A percentile compares a stretch with the other conserved stretches of the same genome.
Evolutionary conservation across 495 filamentous ascomycete species (phyloP).

Genomic region (Tetracladium setigerum): DNA sequence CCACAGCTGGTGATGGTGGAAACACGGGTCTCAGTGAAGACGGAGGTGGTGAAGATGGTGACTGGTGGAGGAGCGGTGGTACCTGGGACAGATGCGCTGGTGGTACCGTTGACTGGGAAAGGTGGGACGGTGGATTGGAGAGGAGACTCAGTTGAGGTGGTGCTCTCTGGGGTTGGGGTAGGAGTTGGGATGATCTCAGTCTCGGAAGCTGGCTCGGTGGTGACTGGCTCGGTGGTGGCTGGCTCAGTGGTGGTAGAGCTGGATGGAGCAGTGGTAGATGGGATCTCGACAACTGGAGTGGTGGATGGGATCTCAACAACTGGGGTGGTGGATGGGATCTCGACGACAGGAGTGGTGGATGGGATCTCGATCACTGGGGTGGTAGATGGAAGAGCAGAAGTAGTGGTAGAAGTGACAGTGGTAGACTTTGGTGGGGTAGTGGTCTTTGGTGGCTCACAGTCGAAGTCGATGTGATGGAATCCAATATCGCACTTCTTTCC

Average conservation of each 20-base stretch:
- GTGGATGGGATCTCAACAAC: slow-evolving; percentile 7
- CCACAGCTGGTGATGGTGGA: slow-evolving; percentile 5
- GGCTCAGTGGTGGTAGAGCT: neutral
- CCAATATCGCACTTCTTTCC: slow-evolving; percentile 57
- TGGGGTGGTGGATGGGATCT: slow-evolving; percentile 9
- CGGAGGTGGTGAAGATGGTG: slow-evolving; percentile 12
- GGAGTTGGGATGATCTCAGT: slow-evolving; percentile 1
- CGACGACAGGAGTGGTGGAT: slow-evolving; percentile 2
- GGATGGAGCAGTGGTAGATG: slow-evolving; percentile 17
- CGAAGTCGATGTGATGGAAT: slow-evolving; percentile 71
- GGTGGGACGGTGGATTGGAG: slow-evolving; percentile 8
- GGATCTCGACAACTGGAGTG: slow-evolving; percentile 3
- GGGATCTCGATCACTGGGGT: slow-evolving; percentile 16
- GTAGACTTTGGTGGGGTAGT: slow-evolving; percentile 31
- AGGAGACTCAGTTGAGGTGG: slow-evolving; percentile 15
- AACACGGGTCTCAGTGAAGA: slow-evolving; percentile 17
- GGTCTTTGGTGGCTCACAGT: slow-evolving; percentile 42
- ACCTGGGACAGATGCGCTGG: too few relatives aligned
- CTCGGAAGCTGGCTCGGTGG: slow-evolving; percentile 8
- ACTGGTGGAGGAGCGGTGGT: slow-evolving; percentile 10
- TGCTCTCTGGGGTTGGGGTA: slow-evolving; percentile 8
- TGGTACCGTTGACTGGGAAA: neutral
- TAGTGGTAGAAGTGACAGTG: slow-evolving; percentile 23
- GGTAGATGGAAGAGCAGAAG: slow-evolving; percentile 9
- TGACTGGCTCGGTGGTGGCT: slow-evolving; percentile 2